Evolutionary conservation across 441 rosid species (phyloP), one percentile per base, ranked within the genome.

Genomic region (Aleurites moluccanus): DNA sequence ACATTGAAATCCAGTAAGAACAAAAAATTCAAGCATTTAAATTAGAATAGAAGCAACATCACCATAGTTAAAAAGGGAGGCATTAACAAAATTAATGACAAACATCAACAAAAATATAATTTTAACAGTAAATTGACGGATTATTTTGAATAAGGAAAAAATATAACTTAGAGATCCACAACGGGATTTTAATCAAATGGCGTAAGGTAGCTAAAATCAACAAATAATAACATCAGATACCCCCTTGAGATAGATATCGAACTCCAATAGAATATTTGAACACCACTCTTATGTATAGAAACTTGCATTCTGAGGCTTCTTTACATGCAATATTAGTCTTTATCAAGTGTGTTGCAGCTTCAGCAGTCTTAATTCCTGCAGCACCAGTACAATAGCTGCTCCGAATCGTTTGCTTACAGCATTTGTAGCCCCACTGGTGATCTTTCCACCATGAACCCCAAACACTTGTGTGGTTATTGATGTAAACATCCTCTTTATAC

Each of bases 391-490:
- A 87, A 30, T 87, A 89, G 78, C 90, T 89, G 85, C 87, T 87
- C 40, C 84, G 75, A 60, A 88, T 85, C 4, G 72, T 77, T 79
- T 89, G 92, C 70, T 76, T 78, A 75, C 90, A 89, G 80, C 89
- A 87, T 79, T 84, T 89, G 64, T 87, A 85, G 4, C 90, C 92
- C 92, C 92, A 88, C 25, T 83, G 89, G 70, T 85, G 85, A 78
- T 88, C 92, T 74, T 80, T 85, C 89, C 90, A 88, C 89, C 89
- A 88, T 65, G 92, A 88, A 23, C 92, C 90, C 90, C 92, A 88
- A 27, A 87, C 92, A 25, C 78, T 77, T 8, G 88, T 83, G 80
- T 88, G 92, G 81, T 88, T 88, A 70, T 88, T 88, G 45, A 85
- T 78, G 78, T 77, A 78, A 47, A 83, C 73, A 57, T 87, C 92